Evolutionary conservation across 2,329 filamentous ascomycete genomes (phyloP).

Genomic region (Aspergillus pseudoterreus): DNA sequence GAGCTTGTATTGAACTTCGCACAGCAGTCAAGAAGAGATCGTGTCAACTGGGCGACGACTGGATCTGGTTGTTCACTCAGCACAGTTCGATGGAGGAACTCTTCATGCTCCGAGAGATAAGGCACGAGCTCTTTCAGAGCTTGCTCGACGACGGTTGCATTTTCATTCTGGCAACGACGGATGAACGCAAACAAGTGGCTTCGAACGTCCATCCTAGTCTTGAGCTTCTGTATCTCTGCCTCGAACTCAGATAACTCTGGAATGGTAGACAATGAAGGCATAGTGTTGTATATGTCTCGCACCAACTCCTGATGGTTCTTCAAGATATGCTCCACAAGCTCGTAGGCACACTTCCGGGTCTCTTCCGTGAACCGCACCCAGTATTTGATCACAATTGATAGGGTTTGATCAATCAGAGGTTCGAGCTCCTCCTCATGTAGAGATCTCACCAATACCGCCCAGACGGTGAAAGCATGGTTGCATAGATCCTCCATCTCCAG

Average conservation of each 20-base stretch:
- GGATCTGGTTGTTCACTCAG: constrained; percentile 79
- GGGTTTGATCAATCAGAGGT: constrained; percentile 78
- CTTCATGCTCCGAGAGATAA: constrained; percentile 71
- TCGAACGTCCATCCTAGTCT: constrained; percentile 61
- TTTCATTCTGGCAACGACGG: constrained; percentile 74
- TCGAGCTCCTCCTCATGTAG: constrained; percentile 77
- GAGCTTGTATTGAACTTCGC: constrained; percentile 72
- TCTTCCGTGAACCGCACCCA: constrained; percentile 66
- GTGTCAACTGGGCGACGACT: constrained; percentile 66
- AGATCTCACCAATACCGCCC: constrained; percentile 72
- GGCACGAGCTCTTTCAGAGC: constrained; percentile 72
- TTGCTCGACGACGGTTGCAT: constrained; percentile 77
- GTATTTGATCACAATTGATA: constrained; percentile 78
- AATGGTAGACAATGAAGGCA: constrained; percentile 75
- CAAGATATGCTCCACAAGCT: constrained; percentile 63
- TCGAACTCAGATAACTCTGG: constrained; percentile 67
- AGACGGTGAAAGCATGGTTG: constrained; percentile 75
- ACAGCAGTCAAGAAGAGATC: constrained; percentile 79
- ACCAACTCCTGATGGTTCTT: constrained; percentile 60
- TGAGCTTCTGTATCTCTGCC: constrained; percentile 60
- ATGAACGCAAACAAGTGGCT: constrained; percentile 69
- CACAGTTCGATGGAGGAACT: constrained; percentile 72
- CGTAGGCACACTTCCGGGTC: constrained; percentile 58
- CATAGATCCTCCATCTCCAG: constrained; percentile 72
- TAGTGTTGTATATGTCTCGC: constrained; percentile 63